These are phyloP conservation scores for Stephanocyclus meneghinianus DNA, from an alignment of 352 stramenopile species.

Conservation along the genomic window DNA sequence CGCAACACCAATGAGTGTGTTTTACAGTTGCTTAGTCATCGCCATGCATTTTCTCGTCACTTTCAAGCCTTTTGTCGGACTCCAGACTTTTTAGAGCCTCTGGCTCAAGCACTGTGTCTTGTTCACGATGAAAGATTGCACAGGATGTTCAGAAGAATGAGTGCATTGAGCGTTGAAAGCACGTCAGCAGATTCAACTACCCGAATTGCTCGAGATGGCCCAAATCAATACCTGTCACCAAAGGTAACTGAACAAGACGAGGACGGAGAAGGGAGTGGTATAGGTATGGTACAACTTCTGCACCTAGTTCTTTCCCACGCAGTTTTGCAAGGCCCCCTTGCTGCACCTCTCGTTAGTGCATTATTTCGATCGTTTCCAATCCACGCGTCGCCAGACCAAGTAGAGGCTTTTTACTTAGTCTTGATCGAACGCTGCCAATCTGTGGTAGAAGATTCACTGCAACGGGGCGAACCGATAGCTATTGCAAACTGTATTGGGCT, in stretches of 20 bases:
- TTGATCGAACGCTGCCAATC: slow-evolving; percentile 77
- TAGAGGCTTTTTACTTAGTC: slow-evolving; percentile 80
- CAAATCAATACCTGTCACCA: not conserved
- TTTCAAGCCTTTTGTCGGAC: slow-evolving; percentile 83
- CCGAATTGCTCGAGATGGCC: not conserved
- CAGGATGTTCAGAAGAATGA: not conserved
- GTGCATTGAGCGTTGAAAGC: not conserved
- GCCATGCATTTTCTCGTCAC: slow-evolving; percentile 67
- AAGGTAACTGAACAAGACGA: slow-evolving; percentile 10
- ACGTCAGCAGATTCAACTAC: not conserved
- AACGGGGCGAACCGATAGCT: slow-evolving; percentile 70
- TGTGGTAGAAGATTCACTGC: slow-evolving; percentile 74
- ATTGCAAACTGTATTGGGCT: slow-evolving; percentile 81
- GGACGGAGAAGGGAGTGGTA: slow-evolving; percentile 50
- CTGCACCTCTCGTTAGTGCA: slow-evolving; percentile 67
- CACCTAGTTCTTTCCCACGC: slow-evolving; percentile 74
- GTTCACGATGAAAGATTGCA: slow-evolving; percentile 74
- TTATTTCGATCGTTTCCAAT: slow-evolving; percentile 82
- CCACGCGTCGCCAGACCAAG: slow-evolving; percentile 78
- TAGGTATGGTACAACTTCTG: slow-evolving; percentile 77
- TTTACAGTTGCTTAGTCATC: slow-evolving; percentile 75
- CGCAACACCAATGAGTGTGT: slow-evolving; percentile 80
- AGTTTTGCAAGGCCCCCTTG: slow-evolving; percentile 67
- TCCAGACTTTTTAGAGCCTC: slow-evolving; percentile 77
- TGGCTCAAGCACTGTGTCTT: slow-evolving; percentile 79